Conservation (phyloP, 139 green algal genomes). For the Trebouxia sp. region DNA sequence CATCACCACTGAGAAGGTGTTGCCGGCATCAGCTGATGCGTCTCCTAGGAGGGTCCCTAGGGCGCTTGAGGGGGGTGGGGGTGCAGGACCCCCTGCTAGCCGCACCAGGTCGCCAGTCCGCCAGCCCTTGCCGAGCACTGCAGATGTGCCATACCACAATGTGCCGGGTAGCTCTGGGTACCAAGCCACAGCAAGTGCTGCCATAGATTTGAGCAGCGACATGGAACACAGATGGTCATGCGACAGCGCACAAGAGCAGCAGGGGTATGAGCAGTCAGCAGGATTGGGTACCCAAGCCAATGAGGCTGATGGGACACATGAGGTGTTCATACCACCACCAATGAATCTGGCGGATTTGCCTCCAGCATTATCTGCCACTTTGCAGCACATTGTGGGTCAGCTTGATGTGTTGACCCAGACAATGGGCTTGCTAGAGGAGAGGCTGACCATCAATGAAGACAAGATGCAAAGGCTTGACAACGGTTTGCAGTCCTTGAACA, state of each 20-base stretch:
- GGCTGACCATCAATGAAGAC: slow-evolving; percentile 79
- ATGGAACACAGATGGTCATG: not conserved
- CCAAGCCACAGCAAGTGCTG: not conserved
- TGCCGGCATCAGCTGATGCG: not conserved
- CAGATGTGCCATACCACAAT: not conserved
- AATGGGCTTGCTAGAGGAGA: slow-evolving; percentile 77
- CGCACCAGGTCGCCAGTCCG: not conserved
- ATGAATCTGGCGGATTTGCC: slow-evolving; percentile 62
- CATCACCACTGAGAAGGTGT: not conserved
- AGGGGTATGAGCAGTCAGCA: not conserved
- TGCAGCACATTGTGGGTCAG: slow-evolving; percentile 80
- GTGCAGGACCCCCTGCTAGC: not conserved
- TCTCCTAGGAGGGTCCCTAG: not conserved
- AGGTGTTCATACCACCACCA: slow-evolving; percentile 41
- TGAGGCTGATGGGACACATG: slow-evolving; percentile 14
- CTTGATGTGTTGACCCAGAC: slow-evolving; percentile 83
- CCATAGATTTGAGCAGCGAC: not conserved
- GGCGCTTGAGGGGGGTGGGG: slow-evolving; percentile 8
- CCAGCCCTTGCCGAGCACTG: not conserved
- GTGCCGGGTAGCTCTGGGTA: not conserved
- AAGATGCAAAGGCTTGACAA: slow-evolving; percentile 41
- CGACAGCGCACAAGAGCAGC: not conserved
- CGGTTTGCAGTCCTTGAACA: not conserved
- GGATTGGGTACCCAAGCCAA: not conserved
- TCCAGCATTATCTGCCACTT: slow-evolving; percentile 59